These are phyloP conservation scores for Geranium brycei DNA, from an alignment of 345 rosid genomes.

Conservation along the genomic window DNA sequence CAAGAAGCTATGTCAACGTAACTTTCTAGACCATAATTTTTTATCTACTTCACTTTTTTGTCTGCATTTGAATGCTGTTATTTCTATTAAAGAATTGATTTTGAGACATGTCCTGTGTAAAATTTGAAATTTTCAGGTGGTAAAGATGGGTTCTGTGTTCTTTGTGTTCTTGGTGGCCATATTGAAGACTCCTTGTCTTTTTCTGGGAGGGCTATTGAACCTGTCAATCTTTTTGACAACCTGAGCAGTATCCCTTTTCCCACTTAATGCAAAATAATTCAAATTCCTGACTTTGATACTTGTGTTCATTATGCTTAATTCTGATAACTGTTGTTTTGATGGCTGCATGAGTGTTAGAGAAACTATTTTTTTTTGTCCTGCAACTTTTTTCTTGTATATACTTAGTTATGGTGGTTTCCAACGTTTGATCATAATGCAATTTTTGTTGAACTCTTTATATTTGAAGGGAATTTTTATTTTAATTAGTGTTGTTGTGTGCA, in stretches of 20 bases:
- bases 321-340: neutral
- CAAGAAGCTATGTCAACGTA: slow-evolving; percentile 32
- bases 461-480: neutral
- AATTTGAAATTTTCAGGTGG: slow-evolving; percentile 34
- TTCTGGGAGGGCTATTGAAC: slow-evolving; percentile 35
- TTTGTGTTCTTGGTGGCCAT: slow-evolving; percentile 38
- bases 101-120: neutral
- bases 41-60: neutral
- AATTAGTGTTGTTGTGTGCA: neutral
- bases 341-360: neutral
- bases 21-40: neutral
- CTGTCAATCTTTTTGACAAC: slow-evolving; percentile 36
- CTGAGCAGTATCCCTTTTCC: slow-evolving; percentile 54
- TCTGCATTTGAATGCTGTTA: neutral
- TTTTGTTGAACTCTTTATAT: neutral
- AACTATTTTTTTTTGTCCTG: neutral
- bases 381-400: neutral
- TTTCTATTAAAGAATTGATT: neutral
- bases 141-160: slow-evolving; percentile 41
- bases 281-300: neutral
- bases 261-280: neutral
- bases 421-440: neutral
- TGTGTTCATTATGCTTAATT: neutral
- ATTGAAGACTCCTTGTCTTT: slow-evolving; percentile 34
- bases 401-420: neutral